Conservation (phyloP, 257 asterid species). For the Ilex asprella region DNA sequence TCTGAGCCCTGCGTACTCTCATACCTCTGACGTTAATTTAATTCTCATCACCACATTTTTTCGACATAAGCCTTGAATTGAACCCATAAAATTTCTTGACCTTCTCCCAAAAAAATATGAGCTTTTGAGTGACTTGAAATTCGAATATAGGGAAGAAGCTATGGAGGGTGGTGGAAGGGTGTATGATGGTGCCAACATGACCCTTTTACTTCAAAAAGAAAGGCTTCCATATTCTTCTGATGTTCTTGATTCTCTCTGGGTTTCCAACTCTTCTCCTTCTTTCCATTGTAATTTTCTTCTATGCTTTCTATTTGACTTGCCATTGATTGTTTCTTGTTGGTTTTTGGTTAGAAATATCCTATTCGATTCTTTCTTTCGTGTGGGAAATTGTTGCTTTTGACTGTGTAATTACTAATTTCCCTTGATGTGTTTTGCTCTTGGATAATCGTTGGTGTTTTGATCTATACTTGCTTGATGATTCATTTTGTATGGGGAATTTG, state of each 20-base stretch:
- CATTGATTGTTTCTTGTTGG: background rate
- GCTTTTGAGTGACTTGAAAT: slow-evolving; percentile 3
- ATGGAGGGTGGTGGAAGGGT: slow-evolving; percentile 53
- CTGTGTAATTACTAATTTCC: no score
- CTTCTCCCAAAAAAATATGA: slow-evolving; percentile 7
- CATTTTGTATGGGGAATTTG: no score
- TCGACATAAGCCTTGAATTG: slow-evolving; percentile 32
- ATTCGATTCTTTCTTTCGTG: no score
- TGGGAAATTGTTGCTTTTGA: no score
- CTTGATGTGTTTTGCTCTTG: no score
- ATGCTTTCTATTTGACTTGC: background rate
- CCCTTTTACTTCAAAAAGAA: slow-evolving; percentile 42
- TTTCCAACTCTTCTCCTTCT: slow-evolving; percentile 52
- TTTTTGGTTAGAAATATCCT: no score
- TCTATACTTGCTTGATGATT: no score
- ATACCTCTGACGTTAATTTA: slow-evolving; percentile 31
- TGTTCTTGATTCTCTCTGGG: slow-evolving; percentile 70
- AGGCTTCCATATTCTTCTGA: slow-evolving; percentile 35
- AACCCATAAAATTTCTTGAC: background rate
- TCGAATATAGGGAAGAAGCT: background rate
- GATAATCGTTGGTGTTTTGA: no score
- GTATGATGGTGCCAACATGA: slow-evolving; percentile 27
- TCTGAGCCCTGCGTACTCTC: slow-evolving; percentile 31
- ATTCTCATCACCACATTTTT: slow-evolving; percentile 47
- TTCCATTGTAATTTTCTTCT: slow-evolving; percentile 45